Evolutionary conservation across 306 rosid genomes (phyloP).

Genomic region (Pyrus betulifolia): DNA sequence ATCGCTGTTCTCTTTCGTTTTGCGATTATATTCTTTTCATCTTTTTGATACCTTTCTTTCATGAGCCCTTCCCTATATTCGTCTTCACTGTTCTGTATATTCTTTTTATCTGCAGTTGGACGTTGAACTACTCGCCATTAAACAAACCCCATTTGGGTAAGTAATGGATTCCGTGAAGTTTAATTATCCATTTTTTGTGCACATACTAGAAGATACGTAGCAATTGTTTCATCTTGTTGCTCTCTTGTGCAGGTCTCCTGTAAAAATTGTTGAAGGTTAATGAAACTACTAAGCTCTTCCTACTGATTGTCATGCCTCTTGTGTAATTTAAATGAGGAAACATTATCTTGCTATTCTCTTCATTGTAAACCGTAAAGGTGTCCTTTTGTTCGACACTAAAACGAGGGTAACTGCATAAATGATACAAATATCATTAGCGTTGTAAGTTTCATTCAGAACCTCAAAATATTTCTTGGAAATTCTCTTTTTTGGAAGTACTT

Average conservation of each 20-base stretch:
- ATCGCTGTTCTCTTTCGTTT: neutral
- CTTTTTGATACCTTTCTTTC: neutral
- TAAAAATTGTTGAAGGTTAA: slow-evolving; percentile 80
- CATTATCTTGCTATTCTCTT: slow-evolving; percentile 6
- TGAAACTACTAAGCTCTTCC: slow-evolving; percentile 1
- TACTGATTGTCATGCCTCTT: neutral
- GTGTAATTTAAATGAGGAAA: neutral
- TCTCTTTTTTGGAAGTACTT: neutral
- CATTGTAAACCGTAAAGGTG: slow-evolving; percentile 1
- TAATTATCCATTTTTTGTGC: neutral
- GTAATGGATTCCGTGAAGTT: slow-evolving; percentile 8
- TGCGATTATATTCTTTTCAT: slow-evolving; percentile 2
- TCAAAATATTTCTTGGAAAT: neutral
- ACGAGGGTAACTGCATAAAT: neutral
- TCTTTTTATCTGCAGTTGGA: slow-evolving; percentile 54
- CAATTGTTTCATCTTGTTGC: slow-evolving; percentile 18
- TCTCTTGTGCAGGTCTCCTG: slow-evolving; percentile 54
- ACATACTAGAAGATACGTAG: neutral
- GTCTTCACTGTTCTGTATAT: slow-evolving; percentile 20
- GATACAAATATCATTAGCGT: neutral
- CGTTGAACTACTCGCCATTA: slow-evolving; percentile 77
- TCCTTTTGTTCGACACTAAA: slow-evolving; percentile 4
- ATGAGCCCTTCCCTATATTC: slow-evolving; percentile 4
- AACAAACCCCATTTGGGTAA: slow-evolving; percentile 95
- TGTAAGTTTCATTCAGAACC: neutral